Percentiles rank a stretch among this genome's conserved stretches.
Evolutionary conservation across 2,329 filamentous ascomycete genomes (phyloP).

Genomic region (Ophiostoma sp.): DNA sequence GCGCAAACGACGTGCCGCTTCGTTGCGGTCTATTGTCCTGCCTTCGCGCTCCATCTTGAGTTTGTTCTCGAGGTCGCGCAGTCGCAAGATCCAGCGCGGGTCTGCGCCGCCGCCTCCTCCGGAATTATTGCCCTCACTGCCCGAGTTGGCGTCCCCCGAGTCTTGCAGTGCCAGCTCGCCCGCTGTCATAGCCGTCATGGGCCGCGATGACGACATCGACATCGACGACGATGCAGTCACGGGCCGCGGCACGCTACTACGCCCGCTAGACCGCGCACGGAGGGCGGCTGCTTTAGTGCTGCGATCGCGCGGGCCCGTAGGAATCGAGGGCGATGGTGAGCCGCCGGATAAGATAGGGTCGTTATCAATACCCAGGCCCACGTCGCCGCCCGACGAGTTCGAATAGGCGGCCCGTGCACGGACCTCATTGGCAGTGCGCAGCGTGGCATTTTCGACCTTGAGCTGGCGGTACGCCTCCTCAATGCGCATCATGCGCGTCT

Average conservation of each 20-base stretch:
- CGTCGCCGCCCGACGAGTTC: constrained; percentile 30
- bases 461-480: constrained; percentile 59
- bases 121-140: constrained; percentile 33
- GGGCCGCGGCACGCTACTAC: constrained; percentile 27
- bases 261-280: constrained; percentile 26
- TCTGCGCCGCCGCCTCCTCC: constrained; percentile 39
- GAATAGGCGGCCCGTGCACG: constrained; percentile 45
- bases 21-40: constrained; percentile 74
- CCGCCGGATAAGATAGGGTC: constrained; percentile 35
- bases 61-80: constrained; percentile 81
- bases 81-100: constrained; percentile 75
- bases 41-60: constrained; percentile 88
- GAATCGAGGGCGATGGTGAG: constrained; percentile 51
- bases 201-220: constrained; percentile 22
- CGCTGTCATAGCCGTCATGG: constrained; percentile 29
- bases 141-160: constrained; percentile 19
- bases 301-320: constrained; percentile 49
- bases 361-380: constrained; percentile 29
- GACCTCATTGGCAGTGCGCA: constrained; percentile 59
- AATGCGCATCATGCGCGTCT: constrained; percentile 46
- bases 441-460: constrained; percentile 62
- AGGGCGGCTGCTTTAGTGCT: constrained; percentile 26
- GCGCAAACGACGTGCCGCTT: constrained; percentile 73
- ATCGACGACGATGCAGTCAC: constrained; percentile 26
- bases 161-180: constrained; percentile 30